Percentiles rank a stretch among this genome's conserved stretches.
Conservation (phyloP, 2,329 filamentous ascomycete species). For the Ophiostoma sp. region DNA sequence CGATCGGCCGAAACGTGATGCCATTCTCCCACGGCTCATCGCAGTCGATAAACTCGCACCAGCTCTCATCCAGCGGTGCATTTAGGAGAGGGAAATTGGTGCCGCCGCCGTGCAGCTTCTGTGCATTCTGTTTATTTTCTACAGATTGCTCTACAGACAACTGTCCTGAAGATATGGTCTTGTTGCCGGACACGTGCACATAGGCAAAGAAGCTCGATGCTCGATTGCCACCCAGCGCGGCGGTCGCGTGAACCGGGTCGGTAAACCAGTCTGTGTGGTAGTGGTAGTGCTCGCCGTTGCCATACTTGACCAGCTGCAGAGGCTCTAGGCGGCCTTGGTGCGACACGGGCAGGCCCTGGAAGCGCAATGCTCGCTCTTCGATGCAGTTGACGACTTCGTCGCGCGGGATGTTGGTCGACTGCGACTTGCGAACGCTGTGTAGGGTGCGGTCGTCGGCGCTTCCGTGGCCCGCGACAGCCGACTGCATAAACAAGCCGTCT, state of each 20-base stretch:
- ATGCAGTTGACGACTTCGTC: slow-evolving; percentile 44
- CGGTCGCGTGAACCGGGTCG: slow-evolving; percentile 35
- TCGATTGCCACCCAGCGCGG: slow-evolving; percentile 42
- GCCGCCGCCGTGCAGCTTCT: slow-evolving; percentile 39
- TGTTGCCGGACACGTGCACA: slow-evolving; percentile 33
- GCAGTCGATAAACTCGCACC: slow-evolving; percentile 46
- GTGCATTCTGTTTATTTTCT: background rate
- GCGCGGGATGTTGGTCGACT: slow-evolving; percentile 42
- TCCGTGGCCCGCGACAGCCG: slow-evolving; percentile 34
- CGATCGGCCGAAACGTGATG: slow-evolving; percentile 44
- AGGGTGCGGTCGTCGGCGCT: slow-evolving; percentile 33
- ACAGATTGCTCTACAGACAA: too few relatives aligned
- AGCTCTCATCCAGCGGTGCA: slow-evolving; percentile 34
- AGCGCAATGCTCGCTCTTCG: slow-evolving; percentile 42
- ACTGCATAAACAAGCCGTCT: slow-evolving; percentile 43
- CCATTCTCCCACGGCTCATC: slow-evolving; percentile 44
- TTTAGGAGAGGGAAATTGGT: slow-evolving; percentile 46
- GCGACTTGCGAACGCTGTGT: slow-evolving; percentile 41
- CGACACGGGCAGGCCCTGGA: slow-evolving; percentile 38
- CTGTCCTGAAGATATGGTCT: background rate
- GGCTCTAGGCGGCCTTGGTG: slow-evolving; percentile 39
- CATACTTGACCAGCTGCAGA: slow-evolving; percentile 46
- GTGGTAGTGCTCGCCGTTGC: slow-evolving; percentile 42
- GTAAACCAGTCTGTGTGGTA: slow-evolving; percentile 51
- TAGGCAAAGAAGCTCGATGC: slow-evolving; percentile 47